Conservation (phyloP, 2,329 filamentous ascomycete species). For the Phialemoniopsis sp. region DNA sequence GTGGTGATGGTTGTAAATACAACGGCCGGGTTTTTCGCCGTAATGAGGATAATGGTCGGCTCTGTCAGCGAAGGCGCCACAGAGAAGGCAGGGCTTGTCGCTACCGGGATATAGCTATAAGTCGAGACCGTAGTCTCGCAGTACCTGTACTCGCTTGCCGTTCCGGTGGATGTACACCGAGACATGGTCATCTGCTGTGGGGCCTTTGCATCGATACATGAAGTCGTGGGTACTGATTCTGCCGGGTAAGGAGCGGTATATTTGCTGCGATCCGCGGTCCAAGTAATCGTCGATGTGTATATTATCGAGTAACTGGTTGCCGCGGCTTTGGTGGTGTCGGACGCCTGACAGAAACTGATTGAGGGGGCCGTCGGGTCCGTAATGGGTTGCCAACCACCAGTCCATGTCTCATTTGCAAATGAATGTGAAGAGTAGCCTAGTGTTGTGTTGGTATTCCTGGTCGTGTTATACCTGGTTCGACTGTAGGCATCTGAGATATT, state of each 20-base stretch:
- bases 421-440: no score
- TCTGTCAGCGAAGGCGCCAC: neutral
- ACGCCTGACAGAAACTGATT: slow-evolving; percentile 13
- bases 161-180: slow-evolving; percentile 6
- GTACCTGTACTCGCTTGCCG: slow-evolving; percentile 1
- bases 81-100: slow-evolving; percentile 4
- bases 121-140: slow-evolving; percentile 9
- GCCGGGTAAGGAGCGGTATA: slow-evolving; percentile 42
- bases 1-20: slow-evolving; percentile 32
- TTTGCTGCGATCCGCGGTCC: slow-evolving; percentile 36
- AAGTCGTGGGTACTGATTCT: slow-evolving; percentile 29
- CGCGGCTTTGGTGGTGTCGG: slow-evolving; percentile 8
- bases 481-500: no score
- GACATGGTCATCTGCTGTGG: slow-evolving; percentile 6
- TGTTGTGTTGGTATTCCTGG: no score
- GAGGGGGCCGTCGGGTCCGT: neutral
- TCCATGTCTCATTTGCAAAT: neutral
- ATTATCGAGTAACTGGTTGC: slow-evolving; percentile 36
- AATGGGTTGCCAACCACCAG: slow-evolving; percentile 2
- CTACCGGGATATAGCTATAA: slow-evolving; percentile 4
- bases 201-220: slow-evolving; percentile 24
- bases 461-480: no score
- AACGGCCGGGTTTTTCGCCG: slow-evolving; percentile 51
- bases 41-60: slow-evolving; percentile 40
- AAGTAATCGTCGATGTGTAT: slow-evolving; percentile 46